Evolutionary conservation across 148 eudicot species (phyloP), one percentile per base, ranked within the genome.

Genomic region (Vaccinium macrocarpon): DNA sequence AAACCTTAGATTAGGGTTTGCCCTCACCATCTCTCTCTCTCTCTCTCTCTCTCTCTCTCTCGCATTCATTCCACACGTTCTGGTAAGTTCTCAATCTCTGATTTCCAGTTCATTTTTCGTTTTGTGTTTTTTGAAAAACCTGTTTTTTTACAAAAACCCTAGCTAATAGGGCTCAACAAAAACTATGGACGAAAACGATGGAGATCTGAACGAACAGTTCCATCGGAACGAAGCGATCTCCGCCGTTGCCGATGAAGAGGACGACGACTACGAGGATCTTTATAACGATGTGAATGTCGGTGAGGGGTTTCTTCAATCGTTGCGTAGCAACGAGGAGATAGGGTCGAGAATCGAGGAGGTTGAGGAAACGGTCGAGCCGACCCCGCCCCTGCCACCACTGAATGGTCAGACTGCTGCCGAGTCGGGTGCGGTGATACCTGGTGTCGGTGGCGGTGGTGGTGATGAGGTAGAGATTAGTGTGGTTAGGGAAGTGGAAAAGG

Each of bases 201-300:
- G 88, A 70, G 92, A 89, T 84, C 81, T 87, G 38, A 88, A 80
- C 83, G 92, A 91, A 19, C 91, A 91, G 77, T 91, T 90, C 76
- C 91, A 90, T 55, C 87, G 93, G 21, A 90, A 92, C 73, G 97
- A 94, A 80, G 95, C 97, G 59, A 95, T 95, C 51, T 92, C 97
- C 2, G 97, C 98, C 6, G 95, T 93, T 4, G 92, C 91, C 1
- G 98, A 95, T 53, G 96, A 91, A 82, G 98, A 94, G 78, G 98
- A 95, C 16, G 97, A 95, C 64, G 98, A 95, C 80, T 95, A 91
- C 57, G 98, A 93, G 80, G 98, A 95, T 83, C 97, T 95, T 21
- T 95, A 95, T 52, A 92, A 93, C 80, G 97, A 93, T 84, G 95
- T 95, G 80, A 93, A 95, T 80, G 97, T 95, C 14, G 97, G 97